These are phyloP conservation scores for Podila epicladia DNA, from an alignment of 192 early-diverging fungal genomes.

Conservation along the genomic window DNA sequence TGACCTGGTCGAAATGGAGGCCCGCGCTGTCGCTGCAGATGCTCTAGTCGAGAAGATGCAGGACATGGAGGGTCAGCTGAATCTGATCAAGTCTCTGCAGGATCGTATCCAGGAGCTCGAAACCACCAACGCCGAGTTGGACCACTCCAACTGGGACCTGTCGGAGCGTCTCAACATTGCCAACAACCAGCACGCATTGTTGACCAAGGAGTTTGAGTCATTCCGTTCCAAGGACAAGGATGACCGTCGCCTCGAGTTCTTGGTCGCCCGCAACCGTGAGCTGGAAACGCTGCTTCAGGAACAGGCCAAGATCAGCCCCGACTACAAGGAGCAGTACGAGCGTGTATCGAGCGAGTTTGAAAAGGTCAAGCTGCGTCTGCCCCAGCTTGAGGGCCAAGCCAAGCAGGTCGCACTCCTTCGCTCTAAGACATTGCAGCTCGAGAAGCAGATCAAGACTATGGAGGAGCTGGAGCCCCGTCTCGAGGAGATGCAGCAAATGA, in stretches of 20 bases:
- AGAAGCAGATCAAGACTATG: conserved; percentile 52
- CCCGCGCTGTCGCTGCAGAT: conserved; percentile 34
- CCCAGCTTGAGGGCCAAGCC: conserved; percentile 42
- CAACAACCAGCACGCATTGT: conserved; percentile 42
- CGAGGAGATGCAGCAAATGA: conserved; percentile 26
- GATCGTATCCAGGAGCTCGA: conserved; percentile 46
- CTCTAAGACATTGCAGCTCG: conserved; percentile 29
- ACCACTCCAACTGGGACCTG: conserved; percentile 48
- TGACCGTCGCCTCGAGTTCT: conserved; percentile 35
- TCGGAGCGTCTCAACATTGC: conserved; percentile 47
- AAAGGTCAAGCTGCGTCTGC: conserved; percentile 39
- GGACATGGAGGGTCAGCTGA: conserved; percentile 42
- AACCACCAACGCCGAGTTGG: conserved; percentile 47
- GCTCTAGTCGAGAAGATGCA: conserved; percentile 37
- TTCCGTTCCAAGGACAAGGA: conserved; percentile 49
- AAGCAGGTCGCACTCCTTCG: conserved; percentile 42
- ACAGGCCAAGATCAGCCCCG: conserved; percentile 32
- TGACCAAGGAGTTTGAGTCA: conserved; percentile 42
- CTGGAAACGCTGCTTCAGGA: conserved; percentile 27
- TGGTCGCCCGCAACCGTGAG: conserved; percentile 32
- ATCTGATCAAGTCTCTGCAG: conserved; percentile 35
- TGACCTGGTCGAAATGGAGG: conserved; percentile 41
- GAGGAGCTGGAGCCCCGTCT: conserved; percentile 42
- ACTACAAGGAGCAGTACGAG: conserved; percentile 43
- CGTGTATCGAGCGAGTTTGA: conserved; percentile 27